phyloP scores from a whole-genome alignment of 2,329 filamentous ascomycete genomes.

The Zopfia rhizophila region DNA sequence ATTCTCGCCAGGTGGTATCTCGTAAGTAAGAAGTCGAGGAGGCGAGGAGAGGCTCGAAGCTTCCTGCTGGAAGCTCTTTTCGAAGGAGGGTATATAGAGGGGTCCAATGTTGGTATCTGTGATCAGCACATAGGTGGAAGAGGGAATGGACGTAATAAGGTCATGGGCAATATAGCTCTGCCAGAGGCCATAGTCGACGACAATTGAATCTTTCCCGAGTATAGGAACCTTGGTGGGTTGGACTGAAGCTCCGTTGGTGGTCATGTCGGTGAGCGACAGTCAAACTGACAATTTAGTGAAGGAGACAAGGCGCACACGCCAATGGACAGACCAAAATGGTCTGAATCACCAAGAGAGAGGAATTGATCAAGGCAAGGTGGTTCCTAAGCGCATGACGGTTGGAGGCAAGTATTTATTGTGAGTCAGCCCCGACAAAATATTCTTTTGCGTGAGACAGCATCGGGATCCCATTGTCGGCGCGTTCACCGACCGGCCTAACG shows the following conservation, averaged over 20 bases:
- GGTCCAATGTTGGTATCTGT: constrained; percentile 92
- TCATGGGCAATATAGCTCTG: constrained; percentile 82
- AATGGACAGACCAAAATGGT: constrained; percentile 1
- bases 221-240: constrained; percentile 76
- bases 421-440: constrained; percentile 19
- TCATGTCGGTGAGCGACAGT: constrained; percentile 32
- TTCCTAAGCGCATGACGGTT: constrained; percentile 2
- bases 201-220: constrained; percentile 87
- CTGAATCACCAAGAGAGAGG: neutral
- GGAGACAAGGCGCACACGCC: constrained; percentile 5
- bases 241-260: constrained; percentile 37
- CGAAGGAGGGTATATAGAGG: constrained; percentile 83
- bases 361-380: neutral
- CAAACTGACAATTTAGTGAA: neutral
- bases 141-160: constrained; percentile 78
- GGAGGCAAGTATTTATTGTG: constrained; percentile 3
- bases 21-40: constrained; percentile 84
- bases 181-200: constrained; percentile 93
- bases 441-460: constrained; percentile 4
- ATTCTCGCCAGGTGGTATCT: constrained; percentile 90
- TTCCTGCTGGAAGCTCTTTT: constrained; percentile 69
- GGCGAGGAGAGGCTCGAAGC: constrained; percentile 55
- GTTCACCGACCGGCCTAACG: constrained; percentile 1
- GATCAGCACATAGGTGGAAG: constrained; percentile 94
- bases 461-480: constrained; percentile 8